Evolutionary conservation across 306 rosid genomes (phyloP).

Genomic region (Prosopis cineraria): DNA sequence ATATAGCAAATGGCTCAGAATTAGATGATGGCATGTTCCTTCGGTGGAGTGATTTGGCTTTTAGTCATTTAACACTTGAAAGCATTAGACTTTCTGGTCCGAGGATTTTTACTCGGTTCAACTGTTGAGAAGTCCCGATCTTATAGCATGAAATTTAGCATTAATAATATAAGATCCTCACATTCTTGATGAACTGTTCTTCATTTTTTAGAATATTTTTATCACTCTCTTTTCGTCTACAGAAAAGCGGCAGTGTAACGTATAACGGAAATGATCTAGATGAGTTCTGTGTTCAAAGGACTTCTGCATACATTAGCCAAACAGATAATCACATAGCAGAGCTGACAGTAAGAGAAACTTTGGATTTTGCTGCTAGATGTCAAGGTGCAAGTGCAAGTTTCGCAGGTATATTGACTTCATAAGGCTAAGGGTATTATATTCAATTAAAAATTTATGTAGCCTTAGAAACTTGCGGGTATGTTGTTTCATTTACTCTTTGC

Average conservation of each 20-base stretch:
- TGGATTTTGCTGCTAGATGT: slow-evolving; percentile 93
- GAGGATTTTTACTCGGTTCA: background rate
- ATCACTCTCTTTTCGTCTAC: background rate
- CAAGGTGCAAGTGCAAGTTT: slow-evolving; percentile 77
- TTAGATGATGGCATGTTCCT: background rate
- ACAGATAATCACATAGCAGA: slow-evolving; percentile 86
- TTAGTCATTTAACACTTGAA: background rate
- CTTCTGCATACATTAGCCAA: slow-evolving; percentile 86
- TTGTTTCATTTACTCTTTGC: background rate
- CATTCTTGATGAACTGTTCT: background rate
- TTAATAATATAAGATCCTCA: background rate
- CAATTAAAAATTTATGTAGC: background rate
- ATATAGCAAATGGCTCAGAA: background rate
- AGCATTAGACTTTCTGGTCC: background rate
- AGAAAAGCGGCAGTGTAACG: slow-evolving; percentile 70
- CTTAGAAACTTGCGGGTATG: background rate
- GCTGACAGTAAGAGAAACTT: slow-evolving; percentile 81
- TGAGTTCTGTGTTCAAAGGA: slow-evolving; percentile 81
- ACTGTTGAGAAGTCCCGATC: background rate
- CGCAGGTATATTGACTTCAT: slow-evolving; percentile 48
- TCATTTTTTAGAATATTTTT: background rate
- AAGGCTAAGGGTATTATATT: background rate
- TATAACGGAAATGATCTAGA: slow-evolving; percentile 63
- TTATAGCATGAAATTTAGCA: slow-evolving; percentile 4
- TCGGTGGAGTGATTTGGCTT: background rate